Evolutionary conservation across 371 early-diverging fungal species (phyloP).

Genomic region (Rhizopus microsporus): DNA sequence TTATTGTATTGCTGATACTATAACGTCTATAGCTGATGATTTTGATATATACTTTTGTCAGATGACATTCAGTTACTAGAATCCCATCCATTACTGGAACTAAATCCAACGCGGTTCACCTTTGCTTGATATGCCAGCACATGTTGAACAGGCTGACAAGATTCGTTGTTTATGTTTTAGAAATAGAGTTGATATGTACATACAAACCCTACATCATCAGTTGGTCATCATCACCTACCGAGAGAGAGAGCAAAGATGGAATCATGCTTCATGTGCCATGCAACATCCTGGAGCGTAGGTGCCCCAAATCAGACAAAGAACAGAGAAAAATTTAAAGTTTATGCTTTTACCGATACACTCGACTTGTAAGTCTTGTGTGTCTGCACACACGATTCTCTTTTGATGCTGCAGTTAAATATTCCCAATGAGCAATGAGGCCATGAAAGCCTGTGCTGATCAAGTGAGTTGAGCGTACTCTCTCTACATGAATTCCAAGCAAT

Average conservation of each 20-base stretch:
- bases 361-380: conserved; percentile 83
- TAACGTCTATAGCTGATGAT: not conserved
- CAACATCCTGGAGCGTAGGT: conserved; percentile 71
- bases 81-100: conserved; percentile 84
- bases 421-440: conserved; percentile 80
- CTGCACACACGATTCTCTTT: conserved; percentile 68
- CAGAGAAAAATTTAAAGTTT: not conserved
- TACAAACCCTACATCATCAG: conserved; percentile 71
- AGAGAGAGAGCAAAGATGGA: conserved; percentile 79
- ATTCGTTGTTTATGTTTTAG: conserved; percentile 64
- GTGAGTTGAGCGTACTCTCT: conserved; percentile 57
- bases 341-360: conserved; percentile 73
- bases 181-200: not conserved
- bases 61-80: conserved; percentile 90
- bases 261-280: conserved; percentile 84
- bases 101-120: conserved; percentile 94
- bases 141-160: conserved; percentile 63
- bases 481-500: not conserved
- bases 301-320: not conserved
- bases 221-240: conserved; percentile 94
- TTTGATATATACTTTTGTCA: conserved; percentile 68
- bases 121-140: conserved; percentile 89
- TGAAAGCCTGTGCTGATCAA: conserved; percentile 84
- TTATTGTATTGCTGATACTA: not conserved
- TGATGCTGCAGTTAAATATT: conserved; percentile 32